Percentiles rank a stretch among this genome's conserved stretches.
These are phyloP conservation scores for Ambrosia trifida DNA, from an alignment of 129 eudicot genomes.

Conservation along the genomic window DNA sequence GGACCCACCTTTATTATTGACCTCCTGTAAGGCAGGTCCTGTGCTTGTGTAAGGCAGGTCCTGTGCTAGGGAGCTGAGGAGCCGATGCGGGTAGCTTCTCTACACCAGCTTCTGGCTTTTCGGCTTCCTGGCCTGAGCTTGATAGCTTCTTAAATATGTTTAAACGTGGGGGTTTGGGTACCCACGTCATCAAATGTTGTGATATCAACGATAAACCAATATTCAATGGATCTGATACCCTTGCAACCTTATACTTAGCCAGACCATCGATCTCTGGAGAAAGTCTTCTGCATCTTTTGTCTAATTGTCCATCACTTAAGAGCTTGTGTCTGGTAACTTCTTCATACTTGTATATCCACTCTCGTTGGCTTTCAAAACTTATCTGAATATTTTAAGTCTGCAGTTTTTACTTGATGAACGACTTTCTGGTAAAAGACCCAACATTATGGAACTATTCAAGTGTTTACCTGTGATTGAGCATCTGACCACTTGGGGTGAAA, in stretches of 20 bases:
- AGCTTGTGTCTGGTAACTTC: neutral
- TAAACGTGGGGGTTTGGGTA: no score
- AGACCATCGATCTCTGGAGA: neutral
- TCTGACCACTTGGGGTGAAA: neutral
- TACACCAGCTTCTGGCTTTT: no score
- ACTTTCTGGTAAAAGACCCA: neutral
- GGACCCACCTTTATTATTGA: no score
- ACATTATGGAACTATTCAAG: neutral
- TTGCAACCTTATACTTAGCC: neutral
- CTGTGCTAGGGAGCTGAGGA: no score
- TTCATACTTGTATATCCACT: neutral
- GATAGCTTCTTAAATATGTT: no score
- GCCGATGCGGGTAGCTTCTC: no score
- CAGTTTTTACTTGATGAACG: neutral
- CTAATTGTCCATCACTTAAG: neutral
- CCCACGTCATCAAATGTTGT: no score
- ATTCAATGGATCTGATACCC: conserved; percentile 5
- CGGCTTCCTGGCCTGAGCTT: no score
- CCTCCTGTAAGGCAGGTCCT: no score
- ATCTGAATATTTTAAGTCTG: neutral
- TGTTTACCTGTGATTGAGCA: neutral
- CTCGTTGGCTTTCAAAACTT: neutral
- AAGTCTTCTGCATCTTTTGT: conserved; percentile 1
- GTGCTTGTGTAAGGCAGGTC: no score
- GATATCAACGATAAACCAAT: neutral